phyloP scores from a whole-genome alignment of 176 grass and related monocot species.

The Musa itinerans region DNA sequence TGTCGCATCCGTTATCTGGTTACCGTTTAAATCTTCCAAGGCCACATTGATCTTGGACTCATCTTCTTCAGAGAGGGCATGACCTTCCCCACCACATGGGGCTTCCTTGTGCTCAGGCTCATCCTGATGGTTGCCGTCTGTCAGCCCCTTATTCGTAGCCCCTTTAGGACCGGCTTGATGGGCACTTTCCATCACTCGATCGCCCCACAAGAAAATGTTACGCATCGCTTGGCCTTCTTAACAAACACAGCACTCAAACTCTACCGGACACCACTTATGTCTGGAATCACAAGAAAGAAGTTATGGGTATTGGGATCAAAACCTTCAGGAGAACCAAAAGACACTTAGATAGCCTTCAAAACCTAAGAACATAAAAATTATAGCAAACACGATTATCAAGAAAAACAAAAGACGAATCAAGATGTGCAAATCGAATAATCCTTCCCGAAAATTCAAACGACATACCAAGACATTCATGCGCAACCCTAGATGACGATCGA shows the following conservation, averaged over 20 bases:
- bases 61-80: conserved; percentile 20
- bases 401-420: background rate
- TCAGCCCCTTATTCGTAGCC: conserved; percentile 21
- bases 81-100: conserved; percentile 17
- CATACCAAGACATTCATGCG: background rate
- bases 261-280: background rate
- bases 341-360: background rate
- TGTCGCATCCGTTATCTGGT: conserved; percentile 11
- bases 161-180: conserved; percentile 26
- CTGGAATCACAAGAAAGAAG: background rate
- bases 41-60: conserved; percentile 26
- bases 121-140: background rate
- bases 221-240: background rate
- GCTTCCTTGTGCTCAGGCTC: conserved; percentile 15
- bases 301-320: too few relatives aligned
- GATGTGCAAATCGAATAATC: background rate
- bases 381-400: background rate
- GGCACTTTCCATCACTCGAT: conserved; percentile 39
- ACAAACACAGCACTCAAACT: background rate
- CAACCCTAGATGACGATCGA: background rate
- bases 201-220: background rate
- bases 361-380: too few relatives aligned
- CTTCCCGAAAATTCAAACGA: too few relatives aligned
- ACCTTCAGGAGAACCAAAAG: too few relatives aligned
- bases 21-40: conserved; percentile 10